Base-by-base conservation (phyloP, 768 basidiomycete species). In the Naematelia encephala region DNA sequence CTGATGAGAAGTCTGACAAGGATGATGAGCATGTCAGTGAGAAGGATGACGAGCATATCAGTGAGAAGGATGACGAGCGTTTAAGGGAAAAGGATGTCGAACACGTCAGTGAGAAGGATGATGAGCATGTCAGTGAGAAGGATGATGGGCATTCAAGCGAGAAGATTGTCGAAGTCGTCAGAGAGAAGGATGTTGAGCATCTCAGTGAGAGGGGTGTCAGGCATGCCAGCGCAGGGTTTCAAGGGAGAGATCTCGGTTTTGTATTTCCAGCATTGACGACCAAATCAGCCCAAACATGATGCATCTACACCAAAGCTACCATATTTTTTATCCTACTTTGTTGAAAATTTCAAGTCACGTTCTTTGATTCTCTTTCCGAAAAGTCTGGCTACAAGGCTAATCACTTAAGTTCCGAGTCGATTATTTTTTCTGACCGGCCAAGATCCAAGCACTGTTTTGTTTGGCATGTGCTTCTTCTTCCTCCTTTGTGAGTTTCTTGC, bases 401-500 rank as follows among this genome's bases (percentile, higher is more conserved):
- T n/a, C n/a, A n/a, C n/a, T n/a, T n/a, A n/a, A n/a, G n/a, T n/a
- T n/a, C n/a, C n/a, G n/a, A 39, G 34, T 8, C 34, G 8, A 39
- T 16, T 39, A 8, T 8, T 39, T 39, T 8, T 59, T 29, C 51
- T 61, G 57, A n/a, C 54, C 62, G n/a, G 19, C 48, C 47, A 66
- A 50, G 54, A 78, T 74, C 69, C 72, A 72, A 50, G 64, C 56
- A 14, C 54, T 56, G 0, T 67, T 66, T 57, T 70, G 67, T 48
- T 63, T 63, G 2, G 72, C 75, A 45, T 58, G 62, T 23, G 59
- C 54, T 51, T 75, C 75, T 51, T 75, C 68, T 53, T 78, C 76
- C 51, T 76, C 75, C 57, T 74, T 70, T 28, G 56, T 67, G 53
- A 70, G 42, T 16, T 52, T 29, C 30, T 66, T 68, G 23, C 55